A percentile compares a stretch with the other conserved stretches of the same genome.
Evolutionary conservation across 108 stramenopile genomes (phyloP).

Genomic region (Cyclotella kingstonii): DNA sequence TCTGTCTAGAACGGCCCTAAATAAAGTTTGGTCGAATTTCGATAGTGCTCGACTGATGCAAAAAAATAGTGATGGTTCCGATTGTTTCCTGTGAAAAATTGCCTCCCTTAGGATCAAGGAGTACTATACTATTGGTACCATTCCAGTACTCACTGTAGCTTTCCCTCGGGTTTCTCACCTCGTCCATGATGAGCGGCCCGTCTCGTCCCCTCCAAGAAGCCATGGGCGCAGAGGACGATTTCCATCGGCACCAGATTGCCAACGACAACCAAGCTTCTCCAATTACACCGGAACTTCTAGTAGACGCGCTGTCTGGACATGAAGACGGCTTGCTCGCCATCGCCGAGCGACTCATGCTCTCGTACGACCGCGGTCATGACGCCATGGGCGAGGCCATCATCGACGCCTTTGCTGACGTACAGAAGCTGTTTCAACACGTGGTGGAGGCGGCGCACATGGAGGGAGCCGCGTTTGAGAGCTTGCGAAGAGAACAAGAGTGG

Average conservation of each 20-base stretch:
- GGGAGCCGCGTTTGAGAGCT: constrained; percentile 85
- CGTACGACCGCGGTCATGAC: constrained; percentile 81
- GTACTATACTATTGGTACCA: too few relatives aligned
- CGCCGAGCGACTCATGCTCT: constrained; percentile 84
- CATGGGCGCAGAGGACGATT: too few relatives aligned
- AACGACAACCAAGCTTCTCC: constrained; percentile 26
- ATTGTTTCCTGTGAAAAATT: too few relatives aligned
- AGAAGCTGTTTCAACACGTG: constrained; percentile 85
- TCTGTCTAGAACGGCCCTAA: too few relatives aligned
- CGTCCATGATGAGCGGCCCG: too few relatives aligned
- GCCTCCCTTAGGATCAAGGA: too few relatives aligned
- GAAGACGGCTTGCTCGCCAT: constrained; percentile 87
- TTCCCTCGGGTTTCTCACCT: too few relatives aligned
- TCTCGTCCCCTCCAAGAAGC: too few relatives aligned
- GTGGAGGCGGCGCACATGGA: constrained; percentile 90
- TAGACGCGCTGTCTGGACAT: constrained; percentile 83
- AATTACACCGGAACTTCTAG: constrained; percentile 80
- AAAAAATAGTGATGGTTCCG: too few relatives aligned
- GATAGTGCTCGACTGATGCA: too few relatives aligned
- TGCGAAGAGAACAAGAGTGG: constrained; percentile 64
- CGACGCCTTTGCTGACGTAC: constrained; percentile 85
- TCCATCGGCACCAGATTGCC: constrained; percentile 12
- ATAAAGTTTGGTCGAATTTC: too few relatives aligned
- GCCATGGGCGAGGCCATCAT: constrained; percentile 88
- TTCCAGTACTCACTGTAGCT: too few relatives aligned